These are phyloP conservation scores for Dictyophora rubrovolvata DNA, from an alignment of 768 basidiomycete species.

Conservation along the genomic window DNA sequence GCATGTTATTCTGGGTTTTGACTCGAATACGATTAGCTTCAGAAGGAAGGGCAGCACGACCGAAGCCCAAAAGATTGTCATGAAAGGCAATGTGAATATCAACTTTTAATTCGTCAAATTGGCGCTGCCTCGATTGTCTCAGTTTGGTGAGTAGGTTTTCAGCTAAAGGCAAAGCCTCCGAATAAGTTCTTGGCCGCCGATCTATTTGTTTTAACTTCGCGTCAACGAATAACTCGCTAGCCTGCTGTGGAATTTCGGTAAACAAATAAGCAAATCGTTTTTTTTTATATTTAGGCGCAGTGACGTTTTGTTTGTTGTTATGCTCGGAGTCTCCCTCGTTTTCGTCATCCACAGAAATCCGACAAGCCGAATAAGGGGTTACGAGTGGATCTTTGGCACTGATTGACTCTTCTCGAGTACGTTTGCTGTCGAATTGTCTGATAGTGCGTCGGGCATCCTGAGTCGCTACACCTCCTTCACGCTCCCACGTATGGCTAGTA, in stretches of 20 bases:
- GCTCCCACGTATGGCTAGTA: slow-evolving; percentile 5
- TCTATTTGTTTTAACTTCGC: background rate
- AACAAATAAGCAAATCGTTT: background rate
- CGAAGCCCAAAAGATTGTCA: slow-evolving; percentile 1
- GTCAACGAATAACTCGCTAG: background rate
- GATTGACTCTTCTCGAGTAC: background rate
- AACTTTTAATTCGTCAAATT: background rate
- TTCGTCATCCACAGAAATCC: background rate
- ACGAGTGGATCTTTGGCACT: background rate
- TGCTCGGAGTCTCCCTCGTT: background rate
- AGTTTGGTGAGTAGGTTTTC: background rate
- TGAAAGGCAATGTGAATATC: background rate
- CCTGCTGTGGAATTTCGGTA: slow-evolving; percentile 6
- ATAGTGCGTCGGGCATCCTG: background rate
- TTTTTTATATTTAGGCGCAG: background rate
- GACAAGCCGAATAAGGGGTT: background rate
- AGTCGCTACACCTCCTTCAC: slow-evolving; percentile 1
- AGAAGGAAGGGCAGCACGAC: background rate
- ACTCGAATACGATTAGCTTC: background rate
- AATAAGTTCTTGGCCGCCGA: background rate
- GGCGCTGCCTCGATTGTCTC: background rate
- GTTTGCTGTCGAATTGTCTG: background rate
- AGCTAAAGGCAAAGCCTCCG: background rate
- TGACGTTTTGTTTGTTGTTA: background rate
- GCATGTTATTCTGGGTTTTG: background rate